Conservation (phyloP, 2,329 filamentous ascomycete genomes). For the Neoscytalidium dimidiatum region DNA sequence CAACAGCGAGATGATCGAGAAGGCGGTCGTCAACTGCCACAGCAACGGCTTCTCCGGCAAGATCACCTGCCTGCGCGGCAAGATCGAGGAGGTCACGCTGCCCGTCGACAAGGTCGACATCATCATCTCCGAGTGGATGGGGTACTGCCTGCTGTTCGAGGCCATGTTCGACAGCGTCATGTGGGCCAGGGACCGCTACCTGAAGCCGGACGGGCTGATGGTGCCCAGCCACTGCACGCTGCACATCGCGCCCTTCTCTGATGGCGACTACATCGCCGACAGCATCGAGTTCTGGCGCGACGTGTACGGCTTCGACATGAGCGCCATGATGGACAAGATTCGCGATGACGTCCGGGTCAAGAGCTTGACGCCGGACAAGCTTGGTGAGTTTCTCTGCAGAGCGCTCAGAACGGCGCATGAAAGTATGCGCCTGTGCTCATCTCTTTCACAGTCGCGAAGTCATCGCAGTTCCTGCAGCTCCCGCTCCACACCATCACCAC, state of each 20-base stretch:
- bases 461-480: constrained; percentile 70
- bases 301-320: constrained; percentile 95
- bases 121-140: constrained; percentile 98
- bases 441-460: constrained; percentile 44
- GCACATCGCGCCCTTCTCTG: constrained; percentile 77
- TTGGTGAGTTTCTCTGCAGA: constrained; percentile 44
- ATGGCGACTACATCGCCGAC: constrained; percentile 75
- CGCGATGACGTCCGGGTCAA: constrained; percentile 64
- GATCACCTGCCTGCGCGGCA: constrained; percentile 80
- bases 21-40: constrained; percentile 81
- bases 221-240: constrained; percentile 84
- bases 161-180: constrained; percentile 94
- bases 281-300: constrained; percentile 85
- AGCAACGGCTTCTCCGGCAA: constrained; percentile 72
- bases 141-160: constrained; percentile 89
- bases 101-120: constrained; percentile 82
- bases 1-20: constrained; percentile 86
- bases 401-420: no score
- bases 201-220: constrained; percentile 77
- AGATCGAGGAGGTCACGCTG: constrained; percentile 81
- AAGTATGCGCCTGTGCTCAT: constrained; percentile 25
- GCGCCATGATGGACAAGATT: constrained; percentile 80
- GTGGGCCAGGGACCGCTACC: constrained; percentile 83
- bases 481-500: constrained; percentile 73
- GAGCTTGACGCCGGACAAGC: constrained; percentile 42